A percentile compares a stretch with the other conserved stretches of the same genome.
Conservation (phyloP, 257 asterid genomes). For the Fraxinus quadrangulata region DNA sequence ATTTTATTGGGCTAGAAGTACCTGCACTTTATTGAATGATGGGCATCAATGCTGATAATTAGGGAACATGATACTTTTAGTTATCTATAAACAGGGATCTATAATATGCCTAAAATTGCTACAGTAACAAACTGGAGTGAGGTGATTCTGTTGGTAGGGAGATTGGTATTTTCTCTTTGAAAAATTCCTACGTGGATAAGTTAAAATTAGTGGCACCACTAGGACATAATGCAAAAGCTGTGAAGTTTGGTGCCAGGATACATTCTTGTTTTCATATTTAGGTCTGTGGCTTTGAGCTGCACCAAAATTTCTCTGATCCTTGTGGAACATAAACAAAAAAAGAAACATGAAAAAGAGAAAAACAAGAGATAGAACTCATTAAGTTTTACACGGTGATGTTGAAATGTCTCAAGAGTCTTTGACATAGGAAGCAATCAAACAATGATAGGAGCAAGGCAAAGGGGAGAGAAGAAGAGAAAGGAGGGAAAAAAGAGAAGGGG, state of each 20-base stretch:
- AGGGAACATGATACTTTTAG: not conserved
- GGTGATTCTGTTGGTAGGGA: not conserved
- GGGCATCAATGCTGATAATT: not conserved
- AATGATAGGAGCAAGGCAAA: too few species aligned
- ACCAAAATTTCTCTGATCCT: conserved; percentile 14
- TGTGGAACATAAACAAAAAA: not conserved
- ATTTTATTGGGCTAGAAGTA: not conserved
- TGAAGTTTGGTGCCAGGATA: conserved; percentile 6
- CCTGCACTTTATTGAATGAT: not conserved
- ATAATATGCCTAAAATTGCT: not conserved
- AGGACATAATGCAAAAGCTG: not conserved
- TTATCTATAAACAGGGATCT: not conserved
- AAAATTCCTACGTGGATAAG: conserved; percentile 1
- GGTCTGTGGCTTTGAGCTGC: not conserved
- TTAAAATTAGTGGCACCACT: conserved; percentile 2
- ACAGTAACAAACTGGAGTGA: not conserved
- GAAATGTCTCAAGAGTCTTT: conserved; percentile 5
- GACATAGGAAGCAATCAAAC: too few species aligned
- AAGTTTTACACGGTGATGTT: not conserved
- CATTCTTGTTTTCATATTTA: not conserved
- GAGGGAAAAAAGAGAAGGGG: too few species aligned
- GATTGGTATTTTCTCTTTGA: not conserved
- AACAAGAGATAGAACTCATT: not conserved
- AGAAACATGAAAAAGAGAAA: not conserved
- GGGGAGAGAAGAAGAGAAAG: too few species aligned